phyloP scores from a whole-genome alignment of 1,139 yeast genomes.

The Scheffersomyces cryptocercus region DNA sequence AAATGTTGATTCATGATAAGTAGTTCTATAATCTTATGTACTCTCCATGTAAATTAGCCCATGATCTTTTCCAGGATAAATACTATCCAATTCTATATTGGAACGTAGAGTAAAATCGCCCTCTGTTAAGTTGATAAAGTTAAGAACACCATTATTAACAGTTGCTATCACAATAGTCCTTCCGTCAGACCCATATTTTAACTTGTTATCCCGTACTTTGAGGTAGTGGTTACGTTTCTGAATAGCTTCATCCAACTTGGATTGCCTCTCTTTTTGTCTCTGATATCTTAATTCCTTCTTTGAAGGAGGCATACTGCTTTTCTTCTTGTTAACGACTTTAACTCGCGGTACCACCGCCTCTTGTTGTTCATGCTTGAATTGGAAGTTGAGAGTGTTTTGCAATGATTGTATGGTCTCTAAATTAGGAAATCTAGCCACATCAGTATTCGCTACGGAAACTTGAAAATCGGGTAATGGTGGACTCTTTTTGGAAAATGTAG shows the following conservation, averaged over 20 bases:
- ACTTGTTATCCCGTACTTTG: slow-evolving; percentile 26
- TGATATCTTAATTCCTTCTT: slow-evolving; percentile 20
- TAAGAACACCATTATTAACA: slow-evolving; percentile 71
- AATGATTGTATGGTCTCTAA: slow-evolving; percentile 36
- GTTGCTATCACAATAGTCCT: slow-evolving; percentile 61
- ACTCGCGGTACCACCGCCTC: slow-evolving; percentile 5
- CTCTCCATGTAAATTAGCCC: slow-evolving; percentile 18
- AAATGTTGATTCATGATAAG: slow-evolving; percentile 4
- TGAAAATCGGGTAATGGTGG: slow-evolving; percentile 74
- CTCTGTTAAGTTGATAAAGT: slow-evolving; percentile 61
- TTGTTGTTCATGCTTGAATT: slow-evolving; percentile 6
- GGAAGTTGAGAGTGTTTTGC: slow-evolving; percentile 22
- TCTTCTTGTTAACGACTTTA: slow-evolving; percentile 7
- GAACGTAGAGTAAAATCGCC: slow-evolving; percentile 55
- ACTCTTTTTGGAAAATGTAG: slow-evolving; percentile 63
- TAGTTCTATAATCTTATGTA: too few species aligned
- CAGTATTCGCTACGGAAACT: slow-evolving; percentile 59
- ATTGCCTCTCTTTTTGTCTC: slow-evolving; percentile 26
- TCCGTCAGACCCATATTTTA: slow-evolving; percentile 43
- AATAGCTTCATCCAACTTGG: slow-evolving; percentile 24
- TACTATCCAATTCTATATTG: slow-evolving; percentile 12
- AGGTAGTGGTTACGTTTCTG: slow-evolving; percentile 28
- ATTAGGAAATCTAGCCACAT: slow-evolving; percentile 53
- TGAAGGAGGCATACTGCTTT: slow-evolving; percentile 12
- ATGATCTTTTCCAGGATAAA: slow-evolving; percentile 16